Evolutionary conservation across 164 flowering plant species (phyloP).

Genomic region (Vitis rupestris): DNA sequence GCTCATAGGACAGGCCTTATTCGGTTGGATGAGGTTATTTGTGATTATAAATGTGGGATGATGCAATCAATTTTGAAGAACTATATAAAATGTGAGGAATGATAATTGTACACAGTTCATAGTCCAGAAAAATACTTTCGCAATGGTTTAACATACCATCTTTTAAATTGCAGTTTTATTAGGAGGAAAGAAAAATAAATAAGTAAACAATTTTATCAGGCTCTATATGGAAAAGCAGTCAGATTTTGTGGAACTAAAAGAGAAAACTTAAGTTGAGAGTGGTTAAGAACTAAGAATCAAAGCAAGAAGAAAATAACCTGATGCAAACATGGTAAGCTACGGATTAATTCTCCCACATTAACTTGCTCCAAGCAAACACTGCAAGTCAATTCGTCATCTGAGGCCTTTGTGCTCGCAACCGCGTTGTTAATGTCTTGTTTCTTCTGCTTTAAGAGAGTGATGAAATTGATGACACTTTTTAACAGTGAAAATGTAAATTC

Average conservation of each 20-base stretch:
- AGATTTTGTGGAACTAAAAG: not conserved
- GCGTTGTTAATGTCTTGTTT: slow-evolving; percentile 15
- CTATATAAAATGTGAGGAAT: not conserved
- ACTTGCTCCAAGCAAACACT: slow-evolving; percentile 51
- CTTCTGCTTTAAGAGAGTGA: slow-evolving; percentile 11
- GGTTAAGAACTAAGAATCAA: not conserved
- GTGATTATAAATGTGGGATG: not conserved
- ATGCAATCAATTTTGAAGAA: not conserved
- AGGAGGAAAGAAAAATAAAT: not conserved
- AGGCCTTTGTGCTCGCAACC: slow-evolving; percentile 20
- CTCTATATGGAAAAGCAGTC: not conserved
- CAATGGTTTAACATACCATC: not conserved
- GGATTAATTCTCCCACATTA: slow-evolving; percentile 31
- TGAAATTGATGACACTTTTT: not conserved
- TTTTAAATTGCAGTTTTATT: not conserved
- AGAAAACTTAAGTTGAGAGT: not conserved
- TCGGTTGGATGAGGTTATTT: not conserved
- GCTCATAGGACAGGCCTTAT: not conserved
- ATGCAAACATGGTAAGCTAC: slow-evolving; percentile 46
- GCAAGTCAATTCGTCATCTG: slow-evolving; percentile 40
- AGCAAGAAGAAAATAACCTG: slow-evolving; percentile 22
- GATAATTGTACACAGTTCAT: not conserved
- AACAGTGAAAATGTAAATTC: not conserved
- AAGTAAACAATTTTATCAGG: not conserved
- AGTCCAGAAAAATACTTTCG: not conserved